Base-by-base conservation (phyloP, 2,329 filamentous ascomycete genomes). In the Bipolaris oryzae region DNA sequence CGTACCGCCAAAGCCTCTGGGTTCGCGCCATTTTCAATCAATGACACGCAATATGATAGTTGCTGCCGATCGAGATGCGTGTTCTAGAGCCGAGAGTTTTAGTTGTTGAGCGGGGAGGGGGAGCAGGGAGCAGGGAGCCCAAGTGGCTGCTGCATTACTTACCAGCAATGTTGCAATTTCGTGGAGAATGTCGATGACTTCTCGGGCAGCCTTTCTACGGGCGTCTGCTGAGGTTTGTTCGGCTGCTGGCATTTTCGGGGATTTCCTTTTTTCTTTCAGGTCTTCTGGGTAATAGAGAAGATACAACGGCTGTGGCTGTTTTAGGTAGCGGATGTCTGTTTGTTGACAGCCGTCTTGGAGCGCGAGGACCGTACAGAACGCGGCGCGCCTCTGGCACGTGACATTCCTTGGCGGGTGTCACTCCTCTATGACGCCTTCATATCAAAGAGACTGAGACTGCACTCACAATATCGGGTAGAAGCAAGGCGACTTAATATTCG, bases 21-120 rank as follows among this genome's bases (percentile, higher is more conserved):
- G 73, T 96, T 96, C 28, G 98, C 92, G 13, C 95, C 95, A 72
- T 96, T 96, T 78, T 99, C 95, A 67, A 99, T 96, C 76, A 99
- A 85, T 51, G 92, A 96, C 58, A 98, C 94, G 77, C 95, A 99
- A 61, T 97, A 91, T 3, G 93, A 96, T 16, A 99, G 82, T 18
- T 93, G 92, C 51, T 92, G 89, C 31, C 94, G 88, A 76, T 97
- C 93, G 43, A 99, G 87, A 63, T 96, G 87, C 60, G 94, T 96
- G 79, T 98, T 97, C 94, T 98, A 58, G 16, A 38, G 15, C n/a
- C 28, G 13, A 23, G 7, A 18, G 11, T 9, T 48, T 48, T 48
- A 48, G 34, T 35, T 37, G 34, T 48, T 48, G 20, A n/a, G 45
- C 20, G 34, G 28, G 10, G n/a, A n/a, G n/a, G n/a, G n/a, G n/a